Conservation (phyloP, 768 basidiomycete genomes). For the Panus rudis region DNA sequence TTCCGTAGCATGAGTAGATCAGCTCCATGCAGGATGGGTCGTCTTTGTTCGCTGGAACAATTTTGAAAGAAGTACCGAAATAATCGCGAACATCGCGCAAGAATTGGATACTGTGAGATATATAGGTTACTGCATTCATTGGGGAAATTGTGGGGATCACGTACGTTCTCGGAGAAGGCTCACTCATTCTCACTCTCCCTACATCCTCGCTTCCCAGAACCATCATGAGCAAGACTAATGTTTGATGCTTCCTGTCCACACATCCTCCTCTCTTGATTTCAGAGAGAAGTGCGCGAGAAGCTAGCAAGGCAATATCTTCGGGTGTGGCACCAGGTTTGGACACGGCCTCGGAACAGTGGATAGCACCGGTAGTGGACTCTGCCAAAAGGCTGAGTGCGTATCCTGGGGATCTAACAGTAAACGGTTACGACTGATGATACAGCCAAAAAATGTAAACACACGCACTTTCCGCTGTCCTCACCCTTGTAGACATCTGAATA, state of each 20-base stretch:
- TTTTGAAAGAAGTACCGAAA: conserved; percentile 93
- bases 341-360: conserved; percentile 82
- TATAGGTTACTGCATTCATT: background rate
- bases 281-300: conserved; percentile 68
- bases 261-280: conserved; percentile 85
- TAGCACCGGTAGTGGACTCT: conserved; percentile 84
- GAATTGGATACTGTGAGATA: conserved; percentile 71
- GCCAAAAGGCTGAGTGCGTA: conserved; percentile 88
- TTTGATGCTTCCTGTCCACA: conserved; percentile 85
- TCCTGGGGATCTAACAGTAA: conserved; percentile 73
- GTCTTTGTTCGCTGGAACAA: conserved; percentile 52
- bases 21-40: conserved; percentile 52
- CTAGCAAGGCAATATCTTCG: conserved; percentile 85
- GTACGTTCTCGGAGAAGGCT: conserved; percentile 72
- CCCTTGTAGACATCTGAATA: conserved; percentile 99
- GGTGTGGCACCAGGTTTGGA: conserved; percentile 81
- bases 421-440: background rate
- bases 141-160: background rate
- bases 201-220: conserved; percentile 97
- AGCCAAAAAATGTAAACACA: conserved; percentile 8
- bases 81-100: conserved; percentile 73
- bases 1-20: conserved; percentile 85
- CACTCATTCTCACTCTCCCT: conserved; percentile 79
- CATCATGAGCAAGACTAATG: conserved; percentile 82
- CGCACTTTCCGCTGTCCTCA: conserved; percentile 94